Percentiles rank a stretch among this genome's conserved stretches.
Conservation (phyloP, 257 asterid species). For the Ilex aquifolium region DNA sequence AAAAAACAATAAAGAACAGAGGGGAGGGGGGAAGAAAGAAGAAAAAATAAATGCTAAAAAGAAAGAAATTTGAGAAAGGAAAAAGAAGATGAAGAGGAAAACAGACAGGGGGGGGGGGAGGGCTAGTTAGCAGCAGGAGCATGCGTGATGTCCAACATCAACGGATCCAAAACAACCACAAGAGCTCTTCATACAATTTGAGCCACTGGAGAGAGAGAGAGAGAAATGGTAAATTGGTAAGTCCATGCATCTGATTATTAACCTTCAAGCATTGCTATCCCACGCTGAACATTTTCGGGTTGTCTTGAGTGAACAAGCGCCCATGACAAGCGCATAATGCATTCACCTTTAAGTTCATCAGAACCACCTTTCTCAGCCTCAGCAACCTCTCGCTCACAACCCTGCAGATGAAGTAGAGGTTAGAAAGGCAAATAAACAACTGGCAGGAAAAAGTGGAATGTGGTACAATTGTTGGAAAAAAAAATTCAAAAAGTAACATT, state of each 20-base stretch:
- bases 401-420: conserved; percentile 36
- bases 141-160: no score
- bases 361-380: conserved; percentile 76
- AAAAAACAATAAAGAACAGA: background rate
- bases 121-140: no score
- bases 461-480: no score
- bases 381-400: conserved; percentile 89
- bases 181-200: no score
- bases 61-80: background rate
- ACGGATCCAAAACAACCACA: no score
- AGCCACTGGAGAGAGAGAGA: no score
- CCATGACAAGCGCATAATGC: conserved; percentile 96
- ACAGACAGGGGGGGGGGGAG: background rate
- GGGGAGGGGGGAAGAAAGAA: background rate
- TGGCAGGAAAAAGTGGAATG: no score
- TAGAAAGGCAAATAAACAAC: background rate
- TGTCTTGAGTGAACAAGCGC: conserved; percentile 91
- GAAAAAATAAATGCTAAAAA: background rate
- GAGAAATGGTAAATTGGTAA: no score
- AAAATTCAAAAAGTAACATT: no score
- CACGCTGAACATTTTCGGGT: conserved; percentile 79
- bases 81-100: no score
- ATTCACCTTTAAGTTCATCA: conserved; percentile 63
- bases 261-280: conserved; percentile 98
- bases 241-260: conserved; percentile 5